Evolutionary conservation across 1,284 basidiomycete genomes (phyloP).

Genomic region (Sphaerobolus stellatus): DNA sequence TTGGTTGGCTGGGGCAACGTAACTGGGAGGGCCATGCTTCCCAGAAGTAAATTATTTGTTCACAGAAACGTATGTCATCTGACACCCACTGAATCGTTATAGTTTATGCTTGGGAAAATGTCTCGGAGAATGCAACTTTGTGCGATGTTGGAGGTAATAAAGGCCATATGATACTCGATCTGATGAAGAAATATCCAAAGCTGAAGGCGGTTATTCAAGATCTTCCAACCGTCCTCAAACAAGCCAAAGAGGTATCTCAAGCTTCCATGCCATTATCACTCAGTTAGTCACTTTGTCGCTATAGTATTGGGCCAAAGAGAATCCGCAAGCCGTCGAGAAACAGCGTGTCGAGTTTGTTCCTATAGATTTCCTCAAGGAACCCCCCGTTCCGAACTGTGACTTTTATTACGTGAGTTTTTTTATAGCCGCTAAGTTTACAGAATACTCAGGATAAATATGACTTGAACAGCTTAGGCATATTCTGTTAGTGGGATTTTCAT

Average conservation of each 20-base stretch:
- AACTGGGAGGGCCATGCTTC: constrained; percentile 19
- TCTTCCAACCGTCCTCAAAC: constrained; percentile 35
- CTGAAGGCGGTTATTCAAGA: constrained; percentile 49
- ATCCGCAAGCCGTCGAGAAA: constrained; percentile 33
- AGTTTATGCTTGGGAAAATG: constrained; percentile 47
- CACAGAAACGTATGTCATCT: neutral
- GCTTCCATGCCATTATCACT: neutral
- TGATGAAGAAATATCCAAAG: constrained; percentile 40
- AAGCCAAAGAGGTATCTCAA: constrained; percentile 30
- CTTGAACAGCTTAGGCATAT: constrained; percentile 7
- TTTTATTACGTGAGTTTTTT: constrained; percentile 44
- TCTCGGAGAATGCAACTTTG: constrained; percentile 35
- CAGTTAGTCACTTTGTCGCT: neutral
- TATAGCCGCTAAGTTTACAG: neutral
- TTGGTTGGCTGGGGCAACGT: constrained; percentile 30
- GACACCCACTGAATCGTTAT: neutral
- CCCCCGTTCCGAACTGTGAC: constrained; percentile 41
- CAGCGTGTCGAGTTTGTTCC: constrained; percentile 37
- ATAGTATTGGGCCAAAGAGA: constrained; percentile 36
- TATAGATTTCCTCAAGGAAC: constrained; percentile 46
- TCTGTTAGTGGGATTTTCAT: neutral
- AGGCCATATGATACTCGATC: constrained; percentile 42
- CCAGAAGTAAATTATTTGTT: constrained; percentile 17
- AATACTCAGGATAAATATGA: neutral
- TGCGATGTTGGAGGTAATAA: constrained; percentile 51